Evolutionary conservation across 495 filamentous ascomycete species (phyloP).

Genomic region (Neurospora hispaniola): DNA sequence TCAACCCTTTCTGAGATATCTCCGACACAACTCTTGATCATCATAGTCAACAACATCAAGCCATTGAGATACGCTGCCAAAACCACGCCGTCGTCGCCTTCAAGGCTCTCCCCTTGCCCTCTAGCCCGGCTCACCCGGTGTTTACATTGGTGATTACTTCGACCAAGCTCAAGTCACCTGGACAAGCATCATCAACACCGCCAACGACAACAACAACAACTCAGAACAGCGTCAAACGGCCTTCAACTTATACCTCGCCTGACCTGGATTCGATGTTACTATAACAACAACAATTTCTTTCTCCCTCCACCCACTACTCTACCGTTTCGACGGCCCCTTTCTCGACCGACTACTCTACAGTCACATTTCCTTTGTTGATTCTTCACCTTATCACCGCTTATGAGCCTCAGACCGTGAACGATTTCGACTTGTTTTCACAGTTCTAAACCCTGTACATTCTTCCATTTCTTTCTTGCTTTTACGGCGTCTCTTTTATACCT

Average conservation of each 20-base stretch:
- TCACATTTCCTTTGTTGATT: conserved; percentile 43
- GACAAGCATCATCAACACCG: background rate
- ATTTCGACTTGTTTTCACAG: conserved; percentile 43
- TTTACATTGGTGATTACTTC: background rate
- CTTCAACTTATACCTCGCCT: conserved; percentile 29
- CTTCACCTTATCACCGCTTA: conserved; percentile 46
- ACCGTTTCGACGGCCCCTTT: conserved; percentile 37
- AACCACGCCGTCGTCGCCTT: background rate
- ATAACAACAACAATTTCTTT: conserved; percentile 50
- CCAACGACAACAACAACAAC: conserved; percentile 7
- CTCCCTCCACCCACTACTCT: conserved; percentile 32
- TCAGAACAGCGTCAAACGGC: conserved; percentile 21
- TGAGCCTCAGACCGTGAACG: conserved; percentile 55
- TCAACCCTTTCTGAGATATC: conserved; percentile 12
- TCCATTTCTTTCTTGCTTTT: conserved; percentile 14
- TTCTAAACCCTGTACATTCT: conserved; percentile 36
- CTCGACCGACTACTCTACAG: conserved; percentile 33
- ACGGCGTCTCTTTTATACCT: conserved; percentile 12
- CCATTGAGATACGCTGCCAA: background rate
- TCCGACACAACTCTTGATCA: background rate
- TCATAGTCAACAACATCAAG: background rate
- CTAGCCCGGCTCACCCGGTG: background rate
- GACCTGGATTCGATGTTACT: conserved; percentile 51
- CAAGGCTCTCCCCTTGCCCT: background rate
- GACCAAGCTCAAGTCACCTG: background rate